Percentiles rank a stretch among this genome's conserved stretches.
phyloP scores from a whole-genome alignment of 2,329 filamentous ascomycete species.

The Nothophoma quercina region DNA sequence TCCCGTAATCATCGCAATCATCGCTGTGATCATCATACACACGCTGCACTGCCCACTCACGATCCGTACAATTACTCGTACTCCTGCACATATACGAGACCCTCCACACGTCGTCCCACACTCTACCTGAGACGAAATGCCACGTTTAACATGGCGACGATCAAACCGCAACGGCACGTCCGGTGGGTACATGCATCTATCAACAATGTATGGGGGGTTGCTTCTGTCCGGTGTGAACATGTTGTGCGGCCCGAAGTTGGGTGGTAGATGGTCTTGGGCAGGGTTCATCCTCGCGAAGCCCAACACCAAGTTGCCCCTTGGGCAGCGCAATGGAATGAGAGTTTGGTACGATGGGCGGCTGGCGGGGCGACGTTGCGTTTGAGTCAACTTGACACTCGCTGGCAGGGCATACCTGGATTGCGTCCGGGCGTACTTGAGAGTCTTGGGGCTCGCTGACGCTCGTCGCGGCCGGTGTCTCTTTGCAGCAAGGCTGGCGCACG shows the following conservation, averaged over 20 bases:
- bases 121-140: not conserved
- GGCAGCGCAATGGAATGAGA: constrained; percentile 4
- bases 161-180: not conserved
- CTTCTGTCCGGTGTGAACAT: not conserved
- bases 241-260: constrained; percentile 2
- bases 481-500: not conserved
- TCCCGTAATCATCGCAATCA: constrained; percentile 6
- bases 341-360: constrained; percentile 13
- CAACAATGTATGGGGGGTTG: too few species aligned
- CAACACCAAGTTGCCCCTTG: constrained; percentile 10
- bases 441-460: too few species aligned
- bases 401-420: too few species aligned
- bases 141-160: constrained; percentile 1
- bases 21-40: not conserved
- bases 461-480: not conserved
- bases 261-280: not conserved
- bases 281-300: constrained; percentile 9
- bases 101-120: not conserved
- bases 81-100: not conserved
- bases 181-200: not conserved
- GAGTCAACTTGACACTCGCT: constrained; percentile 1
- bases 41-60: not conserved
- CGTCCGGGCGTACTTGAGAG: too few species aligned
- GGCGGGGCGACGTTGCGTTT: constrained; percentile 3
- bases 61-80: not conserved